Evolutionary conservation across 257 asterid genomes (phyloP), one percentile per base, ranked within the genome.

Genomic region (Cynanchum wilfordii): DNA sequence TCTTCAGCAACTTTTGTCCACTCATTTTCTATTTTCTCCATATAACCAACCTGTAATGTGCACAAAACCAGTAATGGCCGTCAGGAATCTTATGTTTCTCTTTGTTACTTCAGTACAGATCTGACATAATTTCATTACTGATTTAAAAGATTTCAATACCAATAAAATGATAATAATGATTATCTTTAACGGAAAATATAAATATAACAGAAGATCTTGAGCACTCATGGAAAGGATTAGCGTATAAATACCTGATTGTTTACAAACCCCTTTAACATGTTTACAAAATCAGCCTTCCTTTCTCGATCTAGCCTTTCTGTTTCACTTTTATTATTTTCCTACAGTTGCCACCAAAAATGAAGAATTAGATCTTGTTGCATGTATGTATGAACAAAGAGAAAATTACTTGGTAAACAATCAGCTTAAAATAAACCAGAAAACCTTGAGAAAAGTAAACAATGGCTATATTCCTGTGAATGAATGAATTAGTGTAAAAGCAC

Each of bases 221-320:
- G 4, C 38, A 33, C 38, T 33, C 4, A 3, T 33, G 38, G 38
- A 33, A 9, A 7, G 10, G 45, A 40, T 40, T 40, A 72, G 45
- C 62, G 55, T 51, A 45, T 7, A 68, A 83, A 22, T 82, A 95
- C 99, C 99, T 95, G 99, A 82, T 76, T 83, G 47, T 75, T 67
- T 70, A 90, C 96, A 47, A 92, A 92, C 75, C 98, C 99, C 80
- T 84, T 90, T 79, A 95, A 78, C 99, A 95, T 95, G 81, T 86
- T 80, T 78, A 84, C 84, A 81, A 92, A 92, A 82, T 92, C 97
- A 20, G 47, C 68, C 76, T 78, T 75, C 79, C 97, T 87, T 82
- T 92, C 99, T 67, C 72, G 78, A 62, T 95, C 93, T 20, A 95
- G 86, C 87, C 99, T 89, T 81, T 86, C 89, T 58, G 87, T 88